Conservation (phyloP, 768 basidiomycete genomes). For the Xerocomellus chrysenteron region DNA sequence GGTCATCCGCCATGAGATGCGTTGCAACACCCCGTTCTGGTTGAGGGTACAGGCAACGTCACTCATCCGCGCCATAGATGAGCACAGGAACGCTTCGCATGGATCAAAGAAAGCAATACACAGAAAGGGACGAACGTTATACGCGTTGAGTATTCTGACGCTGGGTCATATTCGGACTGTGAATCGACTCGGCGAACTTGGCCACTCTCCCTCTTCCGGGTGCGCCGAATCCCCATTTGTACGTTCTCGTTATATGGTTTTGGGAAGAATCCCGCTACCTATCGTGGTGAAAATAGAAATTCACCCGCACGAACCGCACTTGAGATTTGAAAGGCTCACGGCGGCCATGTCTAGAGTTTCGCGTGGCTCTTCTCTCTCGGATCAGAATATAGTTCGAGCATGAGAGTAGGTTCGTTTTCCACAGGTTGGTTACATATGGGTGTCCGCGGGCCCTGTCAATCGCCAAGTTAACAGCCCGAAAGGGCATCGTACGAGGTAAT, state of each 20-base stretch:
- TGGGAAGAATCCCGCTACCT: conserved; percentile 23
- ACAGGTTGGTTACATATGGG: conserved; percentile 14
- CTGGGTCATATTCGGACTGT: conserved; percentile 16
- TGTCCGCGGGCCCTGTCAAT: conserved; percentile 26
- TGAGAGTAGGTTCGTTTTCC: conserved; percentile 4
- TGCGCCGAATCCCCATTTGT: conserved; percentile 30
- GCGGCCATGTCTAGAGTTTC: conserved; percentile 21
- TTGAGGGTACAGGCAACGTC: conserved; percentile 24
- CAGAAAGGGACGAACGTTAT: conserved; percentile 18
- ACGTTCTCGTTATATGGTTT: conserved; percentile 18
- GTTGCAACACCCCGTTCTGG: conserved; percentile 11
- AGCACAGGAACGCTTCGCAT: conserved; percentile 27
- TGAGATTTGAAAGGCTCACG: conserved; percentile 23
- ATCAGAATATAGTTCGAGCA: conserved; percentile 16
- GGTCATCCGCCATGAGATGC: conserved; percentile 20
- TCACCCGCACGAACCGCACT: conserved; percentile 23
- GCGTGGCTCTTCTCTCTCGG: conserved; percentile 20
- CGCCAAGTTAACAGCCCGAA: conserved; percentile 26
- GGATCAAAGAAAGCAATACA: conserved; percentile 21
- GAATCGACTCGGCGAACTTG: conserved; percentile 26
- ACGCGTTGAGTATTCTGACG: conserved; percentile 25
- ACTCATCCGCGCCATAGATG: conserved; percentile 9
- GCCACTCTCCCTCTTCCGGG: neutral
- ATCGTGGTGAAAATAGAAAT: conserved; percentile 19
- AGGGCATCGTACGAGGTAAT: conserved; percentile 19